Evolutionary conservation across 768 basidiomycete genomes (phyloP).

Genomic region (Clitopilus hobsonii): DNA sequence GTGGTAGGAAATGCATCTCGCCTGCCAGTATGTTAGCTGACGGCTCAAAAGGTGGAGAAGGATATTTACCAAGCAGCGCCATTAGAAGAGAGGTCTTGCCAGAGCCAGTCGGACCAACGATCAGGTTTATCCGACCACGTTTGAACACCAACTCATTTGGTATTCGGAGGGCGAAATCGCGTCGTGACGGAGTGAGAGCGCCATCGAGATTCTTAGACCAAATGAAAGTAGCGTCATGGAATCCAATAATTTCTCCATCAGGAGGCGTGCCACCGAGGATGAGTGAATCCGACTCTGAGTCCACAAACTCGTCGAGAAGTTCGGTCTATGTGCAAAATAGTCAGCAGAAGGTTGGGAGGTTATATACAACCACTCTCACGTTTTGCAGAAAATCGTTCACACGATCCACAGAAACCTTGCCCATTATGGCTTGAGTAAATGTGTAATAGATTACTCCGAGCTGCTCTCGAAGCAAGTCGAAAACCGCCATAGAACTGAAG

Average conservation of each 20-base stretch:
- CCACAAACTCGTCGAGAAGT: constrained; percentile 36
- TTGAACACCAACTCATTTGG: constrained; percentile 52
- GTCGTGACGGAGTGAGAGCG: constrained; percentile 32
- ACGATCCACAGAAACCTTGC: constrained; percentile 64
- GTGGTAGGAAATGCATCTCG: constrained; percentile 63
- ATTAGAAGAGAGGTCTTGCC: constrained; percentile 66
- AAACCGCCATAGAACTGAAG: constrained; percentile 54
- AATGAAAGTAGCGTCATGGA: constrained; percentile 48
- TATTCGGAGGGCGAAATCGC: constrained; percentile 46
- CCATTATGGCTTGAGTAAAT: constrained; percentile 23
- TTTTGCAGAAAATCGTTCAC: constrained; percentile 35
- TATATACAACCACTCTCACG: constrained; percentile 15
- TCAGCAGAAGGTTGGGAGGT: neutral
- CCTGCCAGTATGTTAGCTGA: constrained; percentile 22
- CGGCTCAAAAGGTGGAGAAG: neutral
- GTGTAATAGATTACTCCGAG: constrained; percentile 31
- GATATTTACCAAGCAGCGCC: constrained; percentile 44
- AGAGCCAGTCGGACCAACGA: constrained; percentile 55
- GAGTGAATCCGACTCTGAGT: constrained; percentile 12
- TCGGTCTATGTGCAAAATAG: constrained; percentile 32
- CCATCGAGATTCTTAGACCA: constrained; percentile 41
- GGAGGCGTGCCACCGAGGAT: constrained; percentile 7
- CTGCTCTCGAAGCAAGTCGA: constrained; percentile 54
- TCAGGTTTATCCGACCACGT: constrained; percentile 47
- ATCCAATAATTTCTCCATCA: constrained; percentile 35